Evolutionary conservation across 352 stramenopile species (phyloP), one percentile per base, ranked within the genome.

Genomic region (Nothophytophthora sp.): DNA sequence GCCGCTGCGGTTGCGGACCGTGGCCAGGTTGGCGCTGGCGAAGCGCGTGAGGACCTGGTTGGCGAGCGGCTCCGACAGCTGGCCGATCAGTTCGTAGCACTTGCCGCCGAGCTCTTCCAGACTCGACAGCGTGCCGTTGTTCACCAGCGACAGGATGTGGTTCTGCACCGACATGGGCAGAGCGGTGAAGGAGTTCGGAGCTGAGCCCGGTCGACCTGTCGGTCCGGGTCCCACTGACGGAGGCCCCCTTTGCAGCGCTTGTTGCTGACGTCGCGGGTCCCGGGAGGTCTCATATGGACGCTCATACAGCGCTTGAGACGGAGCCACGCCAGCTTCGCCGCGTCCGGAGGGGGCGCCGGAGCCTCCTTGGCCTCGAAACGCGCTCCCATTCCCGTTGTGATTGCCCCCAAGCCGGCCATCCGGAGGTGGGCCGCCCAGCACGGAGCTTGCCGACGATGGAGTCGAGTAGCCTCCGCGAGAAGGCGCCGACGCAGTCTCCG

Each of bases 1-100:
- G 20, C 78, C 82, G 25, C 78, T 89, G 15, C 75, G 81, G 53
- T 93, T 93, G n/a, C 82, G 80, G 32, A 93, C 78, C 10, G 70
- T 73, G 11, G 64, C 65, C 12, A 91, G 61, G 39, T 93, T 90
- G 16, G 82, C 81, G 29, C 78, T 72, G 47, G 76, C 73, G 57
- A 90, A 93, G 8, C 82, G 80, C 30, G 62, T 78, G 20, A 93
- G 61, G 29, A 90, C 81, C 51, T 93, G 80, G 51, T 89, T 88
- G 5, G 80, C 80, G 24, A 93, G 59, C 1, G 63, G 67, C 56
- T 93, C 82, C 2, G 82, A 88, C 7, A 90, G 65, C 45, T 91
- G 73, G 0, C 58, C 73, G n/a, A 93, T 71, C 39, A 90, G 70
- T 40, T 93, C 80, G 55, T 93, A 93, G 54, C 80, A 91, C 45